phyloP scores from a whole-genome alignment of 345 rosid genomes.

The Linum tenue region DNA sequence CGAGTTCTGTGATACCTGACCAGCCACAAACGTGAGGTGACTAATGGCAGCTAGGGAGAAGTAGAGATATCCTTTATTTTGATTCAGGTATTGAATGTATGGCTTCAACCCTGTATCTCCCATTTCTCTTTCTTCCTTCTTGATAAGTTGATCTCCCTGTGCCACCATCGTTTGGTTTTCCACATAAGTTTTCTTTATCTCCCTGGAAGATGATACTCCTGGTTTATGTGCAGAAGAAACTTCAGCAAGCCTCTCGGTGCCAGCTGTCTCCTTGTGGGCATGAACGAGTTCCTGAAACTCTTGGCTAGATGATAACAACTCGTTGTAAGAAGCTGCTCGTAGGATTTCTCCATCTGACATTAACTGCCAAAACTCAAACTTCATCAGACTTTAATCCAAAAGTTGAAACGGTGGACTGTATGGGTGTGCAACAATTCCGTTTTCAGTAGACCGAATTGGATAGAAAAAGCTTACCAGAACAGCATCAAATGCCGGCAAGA shows the following conservation, averaged over 20 bases:
- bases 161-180: constrained; percentile 32
- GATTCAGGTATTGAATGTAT: constrained; percentile 55
- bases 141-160: constrained; percentile 63
- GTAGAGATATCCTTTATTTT: constrained; percentile 66
- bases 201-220: constrained; percentile 23
- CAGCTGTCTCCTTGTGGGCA: constrained; percentile 94
- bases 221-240: constrained; percentile 28
- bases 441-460: neutral
- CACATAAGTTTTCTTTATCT: constrained; percentile 46
- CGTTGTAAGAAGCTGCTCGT: constrained; percentile 60
- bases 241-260: constrained; percentile 51
- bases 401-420: too few species aligned
- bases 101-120: constrained; percentile 80
- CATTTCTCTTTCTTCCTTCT: constrained; percentile 69
- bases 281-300: constrained; percentile 82
- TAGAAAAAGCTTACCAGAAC: constrained; percentile 50
- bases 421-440: neutral
- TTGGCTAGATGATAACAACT: constrained; percentile 47
- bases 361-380: constrained; percentile 37
- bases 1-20: constrained; percentile 58
- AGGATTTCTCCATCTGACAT: constrained; percentile 85
- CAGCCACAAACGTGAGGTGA: constrained; percentile 41
- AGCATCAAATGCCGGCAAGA: constrained; percentile 78
- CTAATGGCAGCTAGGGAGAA: constrained; percentile 36
- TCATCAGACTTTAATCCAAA: neutral